Conservation (phyloP, 164 flowering plant species). For the Malania oleifera region DNA sequence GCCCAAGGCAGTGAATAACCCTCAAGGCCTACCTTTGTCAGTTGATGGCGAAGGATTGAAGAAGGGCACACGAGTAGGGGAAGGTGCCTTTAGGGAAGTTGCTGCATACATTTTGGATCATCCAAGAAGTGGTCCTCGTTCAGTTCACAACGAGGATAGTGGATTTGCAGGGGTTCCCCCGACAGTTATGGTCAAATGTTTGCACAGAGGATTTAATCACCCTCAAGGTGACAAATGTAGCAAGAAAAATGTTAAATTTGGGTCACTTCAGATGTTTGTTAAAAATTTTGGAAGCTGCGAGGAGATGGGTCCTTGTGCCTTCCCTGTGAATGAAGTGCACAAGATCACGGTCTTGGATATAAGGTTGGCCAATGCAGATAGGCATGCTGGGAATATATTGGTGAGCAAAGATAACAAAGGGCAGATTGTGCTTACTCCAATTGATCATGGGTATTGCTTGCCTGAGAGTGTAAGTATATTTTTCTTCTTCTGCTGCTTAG, state of each 20-base stretch:
- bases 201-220: constrained; percentile 35
- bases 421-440: constrained; percentile 30
- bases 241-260: constrained; percentile 25
- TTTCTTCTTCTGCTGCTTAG: neutral
- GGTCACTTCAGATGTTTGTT: constrained; percentile 40
- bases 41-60: constrained; percentile 35
- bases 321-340: constrained; percentile 40
- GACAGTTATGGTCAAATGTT: constrained; percentile 37
- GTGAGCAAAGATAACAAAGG: constrained; percentile 27
- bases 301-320: constrained; percentile 37
- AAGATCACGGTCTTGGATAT: constrained; percentile 43
- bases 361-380: constrained; percentile 41
- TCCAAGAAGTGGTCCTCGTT: constrained; percentile 22
- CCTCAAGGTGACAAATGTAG: constrained; percentile 22
- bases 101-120: constrained; percentile 44
- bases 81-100: constrained; percentile 45
- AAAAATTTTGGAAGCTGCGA: constrained; percentile 36
- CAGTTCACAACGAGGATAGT: constrained; percentile 10
- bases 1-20: constrained; percentile 39
- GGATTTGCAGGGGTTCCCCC: constrained; percentile 49
- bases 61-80: constrained; percentile 40
- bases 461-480: constrained; percentile 31
- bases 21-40: constrained; percentile 31
- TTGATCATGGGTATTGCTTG: constrained; percentile 47
- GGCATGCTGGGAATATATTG: constrained; percentile 46